A percentile compares a stretch with the other conserved stretches of the same genome.
Conservation (phyloP, 2,329 filamentous ascomycete genomes). For the Paecilomyces dactylethromorphus region DNA sequence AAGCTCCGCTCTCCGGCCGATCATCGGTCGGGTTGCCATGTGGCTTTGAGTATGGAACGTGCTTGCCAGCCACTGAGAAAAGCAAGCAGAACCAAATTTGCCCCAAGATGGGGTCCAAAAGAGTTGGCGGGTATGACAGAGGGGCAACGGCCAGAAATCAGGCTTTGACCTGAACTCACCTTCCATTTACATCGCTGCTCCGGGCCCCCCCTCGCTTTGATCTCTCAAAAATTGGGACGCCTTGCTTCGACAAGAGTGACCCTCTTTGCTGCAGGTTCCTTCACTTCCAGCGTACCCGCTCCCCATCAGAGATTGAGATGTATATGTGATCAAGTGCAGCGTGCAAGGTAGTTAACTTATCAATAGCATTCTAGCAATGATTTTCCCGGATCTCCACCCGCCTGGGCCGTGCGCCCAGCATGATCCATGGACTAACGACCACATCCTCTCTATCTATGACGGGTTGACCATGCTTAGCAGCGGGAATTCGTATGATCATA, state of each 20-base stretch:
- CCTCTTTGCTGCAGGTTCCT: background rate
- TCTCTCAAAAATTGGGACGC: background rate
- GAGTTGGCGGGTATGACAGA: background rate
- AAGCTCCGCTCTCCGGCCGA: background rate
- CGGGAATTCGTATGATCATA: background rate
- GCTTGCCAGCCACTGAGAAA: background rate
- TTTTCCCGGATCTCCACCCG: background rate
- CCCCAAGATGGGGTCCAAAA: background rate
- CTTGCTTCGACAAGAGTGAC: background rate
- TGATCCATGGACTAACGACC: background rate
- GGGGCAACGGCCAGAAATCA: background rate
- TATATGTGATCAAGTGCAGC: no score
- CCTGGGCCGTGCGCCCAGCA: background rate
- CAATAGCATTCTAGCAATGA: background rate
- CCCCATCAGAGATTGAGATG: background rate
- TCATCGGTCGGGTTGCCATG: background rate
- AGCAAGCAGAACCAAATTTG: background rate
- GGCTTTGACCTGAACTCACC: background rate
- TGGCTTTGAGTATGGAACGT: background rate
- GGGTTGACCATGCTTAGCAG: background rate
- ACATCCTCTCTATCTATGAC: background rate
- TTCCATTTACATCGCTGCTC: background rate
- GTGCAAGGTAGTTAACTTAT: background rate
- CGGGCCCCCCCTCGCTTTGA: background rate
- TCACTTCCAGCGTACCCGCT: background rate